Evolutionary conservation across 257 asterid genomes (phyloP), one percentile per base, ranked within the genome.

Genomic region (Paraleonurus japonicus): DNA sequence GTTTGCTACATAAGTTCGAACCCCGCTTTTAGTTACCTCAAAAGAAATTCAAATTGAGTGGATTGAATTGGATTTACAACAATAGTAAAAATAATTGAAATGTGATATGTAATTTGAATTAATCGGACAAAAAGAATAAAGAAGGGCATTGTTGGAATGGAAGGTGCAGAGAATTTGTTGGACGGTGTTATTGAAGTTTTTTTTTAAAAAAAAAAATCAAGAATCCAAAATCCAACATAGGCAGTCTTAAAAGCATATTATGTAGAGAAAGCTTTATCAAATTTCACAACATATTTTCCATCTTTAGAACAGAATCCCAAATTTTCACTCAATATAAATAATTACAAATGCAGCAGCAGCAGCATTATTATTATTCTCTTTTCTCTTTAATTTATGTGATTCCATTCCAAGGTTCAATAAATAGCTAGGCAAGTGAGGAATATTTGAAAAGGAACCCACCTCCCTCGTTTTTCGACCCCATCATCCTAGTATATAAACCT

Each of bases 221-320:
- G 33, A 28, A 28, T 6, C 37, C 60, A 67, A 82, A 80, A 84
- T 27, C 85, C 57, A 68, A 78, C 81, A 84, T 27, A 59, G n/a
- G 2, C 22, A 47, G 78, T 83, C 82, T 82, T 64, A 86, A 89
- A 87, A 87, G 96, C 83, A 85, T 87, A 75, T 55, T 87, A 75
- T 55, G 74, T 30, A 32, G 32, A 47, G 27, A 30, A 30, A 74
- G 80, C 89, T 89, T 89, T 85, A 85, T 92, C 87, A 89, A 88
- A 88, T 84, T 82, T 71, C 85, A 80, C 83, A 84, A 70, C 10
- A 81, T 43, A 75, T 60, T 75, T 78, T 45, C 75, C 75, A 41
- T 84, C 86, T 82, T 80, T 77, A 81, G 73, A 70, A 66, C 59
- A 71, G 78, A 75, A 70, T 70, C 74, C 75, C 73, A 50, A 27